phyloP scores from a whole-genome alignment of 257 asterid species.

The Solanum pennellii region DNA sequence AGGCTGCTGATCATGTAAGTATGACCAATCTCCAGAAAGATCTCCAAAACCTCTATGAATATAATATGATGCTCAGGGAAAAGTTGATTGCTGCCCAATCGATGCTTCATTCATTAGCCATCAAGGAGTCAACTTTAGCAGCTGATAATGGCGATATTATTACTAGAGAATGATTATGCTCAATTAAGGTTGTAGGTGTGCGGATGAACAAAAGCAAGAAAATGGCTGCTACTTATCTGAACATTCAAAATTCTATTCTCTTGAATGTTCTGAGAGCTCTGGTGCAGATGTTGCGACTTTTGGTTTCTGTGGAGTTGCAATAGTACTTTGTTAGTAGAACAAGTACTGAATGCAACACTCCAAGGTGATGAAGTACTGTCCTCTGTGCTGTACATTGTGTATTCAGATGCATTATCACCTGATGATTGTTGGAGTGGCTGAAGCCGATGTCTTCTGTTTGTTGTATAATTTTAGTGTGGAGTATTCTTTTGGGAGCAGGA shows the following conservation, averaged over 20 bases:
- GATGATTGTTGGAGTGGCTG: background rate
- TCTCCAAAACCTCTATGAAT: constrained; percentile 33
- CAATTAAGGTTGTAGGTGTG: background rate
- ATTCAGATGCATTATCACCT: background rate
- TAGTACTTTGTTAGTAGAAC: background rate
- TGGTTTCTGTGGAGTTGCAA: background rate
- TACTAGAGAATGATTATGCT: background rate
- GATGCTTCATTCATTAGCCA: constrained; percentile 10
- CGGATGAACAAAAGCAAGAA: background rate
- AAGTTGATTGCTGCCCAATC: constrained; percentile 31
- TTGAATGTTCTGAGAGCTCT: background rate
- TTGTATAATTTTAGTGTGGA: background rate
- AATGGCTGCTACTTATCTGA: background rate
- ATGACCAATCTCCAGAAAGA: constrained; percentile 39
- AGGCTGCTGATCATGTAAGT: constrained; percentile 21
- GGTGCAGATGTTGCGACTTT: background rate
- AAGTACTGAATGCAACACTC: background rate
- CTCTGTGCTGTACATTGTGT: background rate
- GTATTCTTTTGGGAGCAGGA: background rate
- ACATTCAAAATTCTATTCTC: background rate
- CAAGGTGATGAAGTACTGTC: background rate
- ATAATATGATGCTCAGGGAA: constrained; percentile 39
- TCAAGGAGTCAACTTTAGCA: constrained; percentile 12
- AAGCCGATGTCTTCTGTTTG: background rate
- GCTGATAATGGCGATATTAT: background rate